Percentiles rank a stretch among this genome's conserved stretches.
phyloP scores from a whole-genome alignment of 2,329 filamentous ascomycete species.

The Ceratocystis cubensis region DNA sequence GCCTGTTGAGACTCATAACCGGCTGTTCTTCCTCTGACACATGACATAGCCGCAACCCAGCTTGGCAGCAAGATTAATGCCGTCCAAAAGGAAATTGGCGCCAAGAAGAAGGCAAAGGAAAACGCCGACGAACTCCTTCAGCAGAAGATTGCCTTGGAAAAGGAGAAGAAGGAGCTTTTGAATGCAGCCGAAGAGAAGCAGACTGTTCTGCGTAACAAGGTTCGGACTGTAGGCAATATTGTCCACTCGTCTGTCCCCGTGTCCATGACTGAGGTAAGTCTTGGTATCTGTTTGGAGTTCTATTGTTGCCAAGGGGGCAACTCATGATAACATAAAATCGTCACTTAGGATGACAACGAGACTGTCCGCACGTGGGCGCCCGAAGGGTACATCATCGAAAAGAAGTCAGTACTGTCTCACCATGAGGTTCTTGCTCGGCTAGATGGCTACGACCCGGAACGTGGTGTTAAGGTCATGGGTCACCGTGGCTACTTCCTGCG shows the following conservation, averaged over 20 bases:
- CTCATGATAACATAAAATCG: not conserved
- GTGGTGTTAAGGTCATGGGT: conserved; percentile 86
- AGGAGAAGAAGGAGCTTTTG: conserved; percentile 69
- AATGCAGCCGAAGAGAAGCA: conserved; percentile 67
- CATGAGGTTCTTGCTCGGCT: conserved; percentile 84
- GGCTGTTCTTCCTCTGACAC: not conserved
- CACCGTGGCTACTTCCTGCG: conserved; percentile 89
- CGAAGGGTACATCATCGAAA: conserved; percentile 58
- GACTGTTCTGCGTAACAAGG: conserved; percentile 57
- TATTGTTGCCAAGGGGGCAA: too few relatives aligned
- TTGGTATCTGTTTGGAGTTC: conserved; percentile 25
- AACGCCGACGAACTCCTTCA: conserved; percentile 67
- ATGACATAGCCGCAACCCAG: conserved; percentile 47
- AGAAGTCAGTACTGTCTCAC: conserved; percentile 71
- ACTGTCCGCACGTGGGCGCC: conserved; percentile 70
- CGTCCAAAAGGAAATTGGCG: conserved; percentile 77
- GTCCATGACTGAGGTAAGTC: conserved; percentile 62
- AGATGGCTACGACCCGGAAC: conserved; percentile 84
- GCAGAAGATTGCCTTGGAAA: conserved; percentile 64
- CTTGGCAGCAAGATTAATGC: conserved; percentile 76
- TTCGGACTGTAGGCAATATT: conserved; percentile 57
- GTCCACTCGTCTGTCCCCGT: conserved; percentile 81
- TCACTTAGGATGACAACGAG: conserved; percentile 60
- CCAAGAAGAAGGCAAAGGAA: conserved; percentile 92
- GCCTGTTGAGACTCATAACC: not conserved